Evolutionary conservation across 192 early-diverging fungal genomes (phyloP), one percentile per base, ranked within the genome.

Genomic region (Ramicandelaber brevisporus): DNA sequence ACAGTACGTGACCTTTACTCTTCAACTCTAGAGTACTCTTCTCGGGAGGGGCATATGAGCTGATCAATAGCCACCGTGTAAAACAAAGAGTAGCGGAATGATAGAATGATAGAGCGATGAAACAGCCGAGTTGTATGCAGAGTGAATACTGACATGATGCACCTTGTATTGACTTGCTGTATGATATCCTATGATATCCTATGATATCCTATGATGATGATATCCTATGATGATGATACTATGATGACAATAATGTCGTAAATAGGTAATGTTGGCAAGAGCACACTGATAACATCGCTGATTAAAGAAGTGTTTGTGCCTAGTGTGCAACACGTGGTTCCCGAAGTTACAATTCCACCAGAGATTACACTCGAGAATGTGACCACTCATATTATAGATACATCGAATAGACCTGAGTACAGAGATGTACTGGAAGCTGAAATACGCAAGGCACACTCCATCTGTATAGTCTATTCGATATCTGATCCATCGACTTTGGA

Each of bases 321-420:
- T 17, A 80, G 86, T 50, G 90, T 92, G 15, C 93, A 95, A 53
- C 77, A 87, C 41, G 80, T 95, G 11, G 81, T 99, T 31, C 87
- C 93, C n/a, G 93, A 99, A 46, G 87, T 99, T n/a, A 99, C 89
- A 8, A 99, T 99, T 37, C 93, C 93, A 23, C 85, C 93, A 19
- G 87, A 99, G 42, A 80, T 92, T 42, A 88, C 89, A 17, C 68
- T 82, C 1, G 93, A 95, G 35, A 81, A 85, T 34, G 86, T 87
- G 6, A 95, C 87, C 6, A 95, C 88, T 5, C 77, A 90, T 44
- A 93, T 99, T 33, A 79, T 95, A 25, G 93, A 99, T 50, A 85
- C 93, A 13, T 90, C 93, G 23, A 36, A 38, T 21, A 72, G 77
- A 6, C 61, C 73, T 17, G 87, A 93, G 39, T 70, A 92, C 39